Base-by-base conservation (phyloP, 352 stramenopile genomes). In the Globisporangium camurandrum region DNA sequence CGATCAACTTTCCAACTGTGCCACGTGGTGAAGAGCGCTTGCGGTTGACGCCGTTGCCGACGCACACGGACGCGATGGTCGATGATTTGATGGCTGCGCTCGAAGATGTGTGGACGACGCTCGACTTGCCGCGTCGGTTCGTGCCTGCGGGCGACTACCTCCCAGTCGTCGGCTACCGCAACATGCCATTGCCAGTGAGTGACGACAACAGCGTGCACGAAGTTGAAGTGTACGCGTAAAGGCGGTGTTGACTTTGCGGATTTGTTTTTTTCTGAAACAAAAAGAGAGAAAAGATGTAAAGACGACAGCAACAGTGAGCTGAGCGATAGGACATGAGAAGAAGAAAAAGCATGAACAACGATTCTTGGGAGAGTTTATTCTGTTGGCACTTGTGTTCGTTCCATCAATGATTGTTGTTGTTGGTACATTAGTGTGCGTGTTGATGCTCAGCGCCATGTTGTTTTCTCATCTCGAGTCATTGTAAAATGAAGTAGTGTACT, bases 1-100 rank as follows among this genome's bases (percentile, higher is more conserved):
- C 86, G 2, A 96, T 96, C 66, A 96, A 96, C 76, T 96, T 94
- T 49, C 86, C 86, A 0, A 96, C 86, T 2, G 86, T 96, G 28
- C 84, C 84, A 1, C 73, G 79, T 57, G 86, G 86, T 39, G 85
- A 93, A 59, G 86, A 96, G 80, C 85, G 86, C 63, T 75, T 96
- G 7, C 82, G 86, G 53, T 66, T 96, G 42, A 95, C 86, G 51
- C 81, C 84, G 20, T 68, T 83, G 58, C 86, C 86, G 4, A 83
- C 86, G n/a, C 86, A 96, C 67, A 84, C 85, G 47, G 62, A 84
- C 42, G 79, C 81, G 51, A 95, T 95, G 84, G 88, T 95, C 53
- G 74, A 90, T 43, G 61, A 95, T 48, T 62, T 96, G 36, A 67
- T 96, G 50, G 63, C 57, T 12, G 82, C 84, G 42, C 67, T 96